phyloP scores from a whole-genome alignment of 2,329 filamentous ascomycete genomes.

The Eurotiales sp. region DNA sequence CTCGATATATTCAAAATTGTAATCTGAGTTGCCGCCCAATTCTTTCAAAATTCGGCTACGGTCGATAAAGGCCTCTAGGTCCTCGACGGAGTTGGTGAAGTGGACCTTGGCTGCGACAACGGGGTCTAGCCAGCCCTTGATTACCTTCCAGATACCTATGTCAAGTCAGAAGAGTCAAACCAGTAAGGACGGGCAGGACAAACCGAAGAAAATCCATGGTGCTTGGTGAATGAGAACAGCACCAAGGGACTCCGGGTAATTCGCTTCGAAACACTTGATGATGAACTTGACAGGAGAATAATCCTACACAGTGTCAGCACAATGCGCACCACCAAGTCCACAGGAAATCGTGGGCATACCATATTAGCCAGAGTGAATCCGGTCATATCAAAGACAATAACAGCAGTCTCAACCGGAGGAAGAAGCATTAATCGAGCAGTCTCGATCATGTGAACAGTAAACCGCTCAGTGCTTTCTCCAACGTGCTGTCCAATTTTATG shows the following conservation, averaged over 20 bases:
- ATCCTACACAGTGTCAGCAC: constrained; percentile 52
- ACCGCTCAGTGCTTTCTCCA: constrained; percentile 77
- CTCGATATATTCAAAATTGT: constrained; percentile 78
- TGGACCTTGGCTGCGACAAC: constrained; percentile 93
- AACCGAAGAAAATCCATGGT: constrained; percentile 93
- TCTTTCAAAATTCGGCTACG: constrained; percentile 71
- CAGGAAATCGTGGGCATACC: constrained; percentile 46
- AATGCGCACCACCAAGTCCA: too few relatives aligned
- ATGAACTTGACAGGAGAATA: constrained; percentile 97
- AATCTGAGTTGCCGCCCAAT: constrained; percentile 80
- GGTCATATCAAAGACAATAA: constrained; percentile 93
- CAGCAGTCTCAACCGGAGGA: constrained; percentile 84
- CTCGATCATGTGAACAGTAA: constrained; percentile 92
- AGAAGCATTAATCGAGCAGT: constrained; percentile 79
- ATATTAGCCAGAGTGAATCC: constrained; percentile 92
- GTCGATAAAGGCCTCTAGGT: constrained; percentile 74
- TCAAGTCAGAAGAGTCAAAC: constrained; percentile 2
- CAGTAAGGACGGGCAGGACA: constrained; percentile 20
- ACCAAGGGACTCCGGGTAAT: constrained; percentile 91
- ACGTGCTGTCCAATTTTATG: constrained; percentile 80
- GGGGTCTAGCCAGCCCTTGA: constrained; percentile 92
- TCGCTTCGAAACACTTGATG: constrained; percentile 99
- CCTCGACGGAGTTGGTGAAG: constrained; percentile 78
- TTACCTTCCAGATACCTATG: constrained; percentile 91
- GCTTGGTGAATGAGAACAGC: constrained; percentile 91